Percentiles rank a stretch among this genome's conserved stretches.
phyloP scores from a whole-genome alignment of 108 stramenopile genomes.

The Licmophora abbreviata region DNA sequence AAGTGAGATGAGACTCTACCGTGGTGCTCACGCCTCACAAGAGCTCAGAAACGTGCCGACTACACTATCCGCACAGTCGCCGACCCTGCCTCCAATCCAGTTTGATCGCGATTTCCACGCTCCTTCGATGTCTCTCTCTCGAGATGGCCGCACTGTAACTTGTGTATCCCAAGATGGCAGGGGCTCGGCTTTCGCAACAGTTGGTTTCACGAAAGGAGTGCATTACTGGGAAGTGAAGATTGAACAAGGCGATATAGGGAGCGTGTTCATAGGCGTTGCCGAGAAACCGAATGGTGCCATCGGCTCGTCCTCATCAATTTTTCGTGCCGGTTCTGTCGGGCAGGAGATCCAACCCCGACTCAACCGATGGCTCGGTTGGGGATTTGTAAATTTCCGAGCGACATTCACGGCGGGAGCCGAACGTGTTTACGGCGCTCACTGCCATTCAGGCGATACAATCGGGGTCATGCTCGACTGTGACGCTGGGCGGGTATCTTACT shows the following conservation, averaged over 20 bases:
- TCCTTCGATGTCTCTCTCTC: slow-evolving; percentile 52
- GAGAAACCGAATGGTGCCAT: slow-evolving; percentile 69
- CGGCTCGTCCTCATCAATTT: slow-evolving; percentile 26
- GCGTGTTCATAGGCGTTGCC: slow-evolving; percentile 89
- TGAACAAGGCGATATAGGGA: slow-evolving; percentile 87
- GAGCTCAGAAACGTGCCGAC: not conserved
- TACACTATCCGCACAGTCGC: slow-evolving; percentile 5
- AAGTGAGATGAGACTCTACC: slow-evolving; percentile 52
- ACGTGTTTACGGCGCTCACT: slow-evolving; percentile 86
- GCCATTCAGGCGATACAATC: slow-evolving; percentile 85
- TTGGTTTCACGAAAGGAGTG: slow-evolving; percentile 84
- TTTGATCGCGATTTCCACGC: slow-evolving; percentile 74
- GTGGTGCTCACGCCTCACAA: slow-evolving; percentile 10
- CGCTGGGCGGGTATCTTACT: slow-evolving; percentile 85
- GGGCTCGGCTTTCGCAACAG: slow-evolving; percentile 60
- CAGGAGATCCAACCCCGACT: slow-evolving; percentile 48
- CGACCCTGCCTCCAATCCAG: slow-evolving; percentile 43
- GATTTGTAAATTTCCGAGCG: slow-evolving; percentile 91
- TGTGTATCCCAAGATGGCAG: slow-evolving; percentile 66
- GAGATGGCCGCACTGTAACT: slow-evolving; percentile 60
- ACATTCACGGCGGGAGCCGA: slow-evolving; percentile 85
- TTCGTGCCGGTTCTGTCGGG: slow-evolving; percentile 30
- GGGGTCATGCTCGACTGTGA: slow-evolving; percentile 95
- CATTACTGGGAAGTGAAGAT: slow-evolving; percentile 96
- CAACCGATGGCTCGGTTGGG: slow-evolving; percentile 84